Percentiles rank a stretch among this genome's conserved stretches.
Evolutionary conservation across 495 filamentous ascomycete species (phyloP).

Genomic region (Hypoxylon rickii): DNA sequence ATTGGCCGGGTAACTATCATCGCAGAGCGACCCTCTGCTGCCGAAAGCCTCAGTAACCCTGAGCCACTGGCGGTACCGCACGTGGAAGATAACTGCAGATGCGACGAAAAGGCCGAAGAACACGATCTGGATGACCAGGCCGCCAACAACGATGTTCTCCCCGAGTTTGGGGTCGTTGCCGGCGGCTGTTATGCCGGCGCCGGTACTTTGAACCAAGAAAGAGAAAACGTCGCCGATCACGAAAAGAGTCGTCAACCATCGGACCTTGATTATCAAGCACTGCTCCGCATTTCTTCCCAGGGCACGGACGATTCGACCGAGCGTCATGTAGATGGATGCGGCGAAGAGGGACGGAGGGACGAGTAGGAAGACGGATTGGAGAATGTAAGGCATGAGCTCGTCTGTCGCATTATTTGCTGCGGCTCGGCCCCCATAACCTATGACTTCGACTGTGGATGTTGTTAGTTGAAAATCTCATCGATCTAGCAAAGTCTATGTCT

Average conservation of each 20-base stretch:
- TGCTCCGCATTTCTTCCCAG: conserved; percentile 47
- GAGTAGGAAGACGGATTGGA: conserved; percentile 22
- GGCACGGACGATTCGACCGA: conserved; percentile 51
- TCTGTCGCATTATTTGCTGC: conserved; percentile 16
- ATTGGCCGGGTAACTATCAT: conserved; percentile 10
- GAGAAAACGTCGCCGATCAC: conserved; percentile 48
- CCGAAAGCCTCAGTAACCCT: too few relatives aligned
- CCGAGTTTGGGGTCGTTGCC: conserved; percentile 38
- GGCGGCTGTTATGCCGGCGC: conserved; percentile 43
- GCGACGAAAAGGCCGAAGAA: conserved; percentile 59
- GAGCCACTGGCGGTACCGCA: conserved; percentile 13
- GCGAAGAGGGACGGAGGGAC: conserved; percentile 20
- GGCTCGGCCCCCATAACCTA: conserved; percentile 50
- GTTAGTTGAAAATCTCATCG: too few relatives aligned
- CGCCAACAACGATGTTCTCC: conserved; percentile 51
- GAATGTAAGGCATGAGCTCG: conserved; percentile 26
- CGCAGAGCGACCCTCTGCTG: too few relatives aligned
- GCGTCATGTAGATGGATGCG: conserved; percentile 59
- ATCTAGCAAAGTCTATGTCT: neutral
- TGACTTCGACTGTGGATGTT: conserved; percentile 52
- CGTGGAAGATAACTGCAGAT: conserved; percentile 49
- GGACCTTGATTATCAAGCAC: conserved; percentile 43
- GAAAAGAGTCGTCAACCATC: conserved; percentile 57
- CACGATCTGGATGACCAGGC: conserved; percentile 54
- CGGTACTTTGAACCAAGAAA: conserved; percentile 46